Percentiles rank a stretch among this genome's conserved stretches.
phyloP scores from a whole-genome alignment of 1,284 basidiomycete genomes.

The Ganoderma meredithae region DNA sequence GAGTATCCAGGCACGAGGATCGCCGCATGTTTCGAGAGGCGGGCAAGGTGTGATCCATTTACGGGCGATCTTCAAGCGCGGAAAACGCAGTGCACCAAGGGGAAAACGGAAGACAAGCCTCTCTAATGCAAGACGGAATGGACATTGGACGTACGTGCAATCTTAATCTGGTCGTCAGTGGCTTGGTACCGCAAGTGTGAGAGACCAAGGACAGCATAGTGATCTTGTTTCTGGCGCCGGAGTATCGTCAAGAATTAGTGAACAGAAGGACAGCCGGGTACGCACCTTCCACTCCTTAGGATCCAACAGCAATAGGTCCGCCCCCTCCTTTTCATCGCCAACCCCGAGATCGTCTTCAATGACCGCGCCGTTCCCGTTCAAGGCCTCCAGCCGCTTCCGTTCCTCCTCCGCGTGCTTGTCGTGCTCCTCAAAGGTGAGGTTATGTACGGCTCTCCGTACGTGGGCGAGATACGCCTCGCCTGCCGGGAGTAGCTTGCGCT shows the following conservation, averaged over 20 bases:
- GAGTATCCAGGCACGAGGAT: background rate
- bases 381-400: constrained; percentile 56
- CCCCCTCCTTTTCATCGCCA: constrained; percentile 89
- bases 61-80: background rate
- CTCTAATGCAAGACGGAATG: background rate
- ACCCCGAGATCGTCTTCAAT: constrained; percentile 91
- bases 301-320: constrained; percentile 79
- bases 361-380: constrained; percentile 61
- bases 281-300: constrained; percentile 98
- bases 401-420: constrained; percentile 71
- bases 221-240: constrained; percentile 87
- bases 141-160: constrained; percentile 80
- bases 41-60: background rate
- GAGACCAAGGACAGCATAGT: constrained; percentile 95
- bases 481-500: constrained; percentile 73
- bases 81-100: background rate
- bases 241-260: background rate
- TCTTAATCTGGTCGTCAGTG: constrained; percentile 92
- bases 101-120: background rate
- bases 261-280: constrained; percentile 7
- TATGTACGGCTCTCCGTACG: constrained; percentile 76
- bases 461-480: constrained; percentile 87
- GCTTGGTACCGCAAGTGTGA: constrained; percentile 92
- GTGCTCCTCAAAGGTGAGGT: constrained; percentile 82
- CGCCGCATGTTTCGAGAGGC: background rate